Evolutionary conservation across 163 green algal genomes (phyloP), one percentile per base, ranked within the genome.

Genomic region (Coccomyxa subellipsoidea): DNA sequence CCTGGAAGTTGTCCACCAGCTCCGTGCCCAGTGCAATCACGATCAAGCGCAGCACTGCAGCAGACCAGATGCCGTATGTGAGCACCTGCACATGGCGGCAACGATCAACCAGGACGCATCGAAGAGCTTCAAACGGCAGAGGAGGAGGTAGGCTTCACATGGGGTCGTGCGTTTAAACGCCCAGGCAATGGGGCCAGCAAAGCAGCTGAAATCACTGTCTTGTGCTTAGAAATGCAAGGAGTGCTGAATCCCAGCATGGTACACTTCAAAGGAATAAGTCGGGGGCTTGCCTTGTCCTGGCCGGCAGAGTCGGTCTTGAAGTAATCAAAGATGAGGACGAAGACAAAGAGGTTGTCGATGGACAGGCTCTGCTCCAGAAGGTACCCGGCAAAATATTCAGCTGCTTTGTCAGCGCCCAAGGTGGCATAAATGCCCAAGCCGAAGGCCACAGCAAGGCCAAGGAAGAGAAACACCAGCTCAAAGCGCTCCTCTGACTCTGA

Each of bases 281-380:
- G n/a, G 3, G 47, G 31, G 40, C 77, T 69, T 59, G 86, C 87
- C 86, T 93, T 96, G 37, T 87, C 83, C 87, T 99, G 94, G 32
- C 82, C 84, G 4, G 87, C 79, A 15, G 80, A 25, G 0, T 95
- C 93, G 5, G 95, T 96, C 78, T 97, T 93, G 86, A 99, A 98
- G 87, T 98, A 99, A 36, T 92, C 91, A 87, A 99, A 99, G 0
- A 99, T 92, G n/a, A 99, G 91, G 34, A 99, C 91, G 81, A 99
- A 99, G 21, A 99, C 96, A 90, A 99, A 98, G 32, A 99, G 88
- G 83, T 99, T 99, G 91, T 99, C 96, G 10, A 99, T 93, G 9
- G 90, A 96, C 40, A 99, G 84, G 38, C 85, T 95, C 90, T 99
- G 96, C 88, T 99, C 96, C 84, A 99, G 84, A 36, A 99, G 84